These are phyloP conservation scores for Hirsutella rhossiliensis DNA, from an alignment of 2,329 filamentous ascomycete species.

Conservation along the genomic window DNA sequence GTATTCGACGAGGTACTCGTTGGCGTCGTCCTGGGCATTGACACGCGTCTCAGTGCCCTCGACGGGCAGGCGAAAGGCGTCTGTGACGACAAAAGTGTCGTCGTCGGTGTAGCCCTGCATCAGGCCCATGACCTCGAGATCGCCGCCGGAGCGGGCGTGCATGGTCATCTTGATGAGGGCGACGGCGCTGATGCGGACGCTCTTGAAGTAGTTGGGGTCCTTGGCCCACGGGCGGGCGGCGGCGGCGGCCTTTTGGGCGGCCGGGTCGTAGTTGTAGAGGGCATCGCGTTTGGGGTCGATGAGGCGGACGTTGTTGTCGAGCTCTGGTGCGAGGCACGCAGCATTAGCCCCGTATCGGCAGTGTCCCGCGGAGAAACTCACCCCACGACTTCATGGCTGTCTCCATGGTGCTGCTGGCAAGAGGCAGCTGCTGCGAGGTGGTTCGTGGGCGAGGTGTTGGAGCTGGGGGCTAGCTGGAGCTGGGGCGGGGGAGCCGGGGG, in stretches of 20 bases:
- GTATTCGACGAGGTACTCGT: conserved; percentile 93
- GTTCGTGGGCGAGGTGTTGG: not conserved
- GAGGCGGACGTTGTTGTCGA: conserved; percentile 74
- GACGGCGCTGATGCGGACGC: conserved; percentile 84
- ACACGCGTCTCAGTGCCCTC: conserved; percentile 98
- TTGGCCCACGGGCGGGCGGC: conserved; percentile 60
- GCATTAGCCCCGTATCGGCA: not conserved
- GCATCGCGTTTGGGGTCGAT: conserved; percentile 81
- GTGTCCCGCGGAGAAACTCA: conserved; percentile 1
- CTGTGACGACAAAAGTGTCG: conserved; percentile 81
- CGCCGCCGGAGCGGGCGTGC: conserved; percentile 91
- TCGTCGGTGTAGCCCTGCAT: conserved; percentile 92
- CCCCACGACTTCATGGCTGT: conserved; percentile 19
- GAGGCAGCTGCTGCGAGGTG: not conserved
- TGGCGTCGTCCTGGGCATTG: conserved; percentile 89
- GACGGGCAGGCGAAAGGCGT: conserved; percentile 86
- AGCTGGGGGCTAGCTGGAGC: not conserved
- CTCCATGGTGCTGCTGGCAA: conserved; percentile 7
- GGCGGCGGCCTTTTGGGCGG: conserved; percentile 54
- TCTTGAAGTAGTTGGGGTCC: conserved; percentile 81
- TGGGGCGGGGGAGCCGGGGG: too few relatives aligned
- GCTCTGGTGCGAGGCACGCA: conserved; percentile 45
- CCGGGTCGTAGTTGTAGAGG: conserved; percentile 71
- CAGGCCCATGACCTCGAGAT: conserved; percentile 90
- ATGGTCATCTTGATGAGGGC: conserved; percentile 98